These are phyloP conservation scores for Epipyxis sp. DNA, from an alignment of 108 stramenopile species.

Conservation along the genomic window DNA sequence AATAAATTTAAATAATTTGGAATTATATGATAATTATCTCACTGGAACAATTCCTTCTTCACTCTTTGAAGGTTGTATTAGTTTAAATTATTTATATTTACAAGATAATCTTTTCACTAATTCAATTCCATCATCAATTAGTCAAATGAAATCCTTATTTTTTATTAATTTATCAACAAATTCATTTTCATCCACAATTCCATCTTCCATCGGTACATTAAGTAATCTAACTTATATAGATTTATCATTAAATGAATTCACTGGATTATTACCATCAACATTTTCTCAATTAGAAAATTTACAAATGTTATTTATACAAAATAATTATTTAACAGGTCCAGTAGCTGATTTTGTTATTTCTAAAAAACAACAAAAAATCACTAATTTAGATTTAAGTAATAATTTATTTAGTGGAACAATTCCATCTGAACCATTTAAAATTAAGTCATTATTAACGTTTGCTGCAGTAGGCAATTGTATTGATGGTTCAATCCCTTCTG, in stretches of 20 bases:
- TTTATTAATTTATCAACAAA: not conserved
- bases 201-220: not conserved
- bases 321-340: not conserved
- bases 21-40: slow-evolving; percentile 19
- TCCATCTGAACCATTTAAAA: not conserved
- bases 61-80: not conserved
- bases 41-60: not conserved
- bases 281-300: not conserved
- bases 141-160: not conserved
- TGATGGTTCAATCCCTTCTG: not conserved
- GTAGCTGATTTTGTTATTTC: not conserved
- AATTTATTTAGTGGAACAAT: not conserved
- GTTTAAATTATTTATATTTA: not conserved
- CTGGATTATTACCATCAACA: not conserved
- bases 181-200: not conserved
- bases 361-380: not conserved
- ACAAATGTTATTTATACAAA: not conserved
- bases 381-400: not conserved
- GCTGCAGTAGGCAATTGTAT: not conserved
- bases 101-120: not conserved
- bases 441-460: not conserved
- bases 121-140: not conserved
- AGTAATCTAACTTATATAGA: not conserved
- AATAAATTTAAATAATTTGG: not conserved
- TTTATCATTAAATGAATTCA: not conserved